These are phyloP conservation scores for Apostasia ramifera DNA, from an alignment of 106 monocot species.

Conservation along the genomic window DNA sequence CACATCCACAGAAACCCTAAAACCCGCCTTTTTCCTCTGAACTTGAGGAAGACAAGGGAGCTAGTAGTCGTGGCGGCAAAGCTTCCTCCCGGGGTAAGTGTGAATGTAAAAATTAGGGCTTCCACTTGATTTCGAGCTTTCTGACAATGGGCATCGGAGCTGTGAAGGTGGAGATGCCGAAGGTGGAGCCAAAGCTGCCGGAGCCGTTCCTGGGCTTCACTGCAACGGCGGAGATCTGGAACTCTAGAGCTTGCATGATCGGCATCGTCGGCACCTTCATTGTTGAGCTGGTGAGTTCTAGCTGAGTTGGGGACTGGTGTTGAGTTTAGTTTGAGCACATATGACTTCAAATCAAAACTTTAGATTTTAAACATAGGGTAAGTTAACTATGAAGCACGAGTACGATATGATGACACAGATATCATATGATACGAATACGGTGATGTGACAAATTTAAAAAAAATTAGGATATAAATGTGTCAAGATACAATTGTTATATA, in stretches of 20 bases:
- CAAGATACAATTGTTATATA: no score
- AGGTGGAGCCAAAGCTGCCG: slow-evolving; percentile 65
- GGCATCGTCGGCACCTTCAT: slow-evolving; percentile 81
- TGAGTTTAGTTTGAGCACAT: background rate
- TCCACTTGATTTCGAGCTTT: background rate
- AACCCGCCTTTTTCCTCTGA: background rate
- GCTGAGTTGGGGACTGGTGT: background rate
- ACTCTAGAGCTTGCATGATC: slow-evolving; percentile 95
- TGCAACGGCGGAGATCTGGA: slow-evolving; percentile 84
- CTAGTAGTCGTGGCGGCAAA: slow-evolving; percentile 65
- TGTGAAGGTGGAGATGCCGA: slow-evolving; percentile 63
- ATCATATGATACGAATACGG: no score
- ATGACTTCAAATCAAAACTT: background rate
- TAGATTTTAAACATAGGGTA: no score
- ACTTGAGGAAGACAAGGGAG: slow-evolving; percentile 5
- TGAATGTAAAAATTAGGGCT: background rate
- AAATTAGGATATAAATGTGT: no score
- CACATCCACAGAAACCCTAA: background rate
- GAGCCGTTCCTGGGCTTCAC: slow-evolving; percentile 86
- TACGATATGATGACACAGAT: no score
- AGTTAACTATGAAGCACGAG: no score
- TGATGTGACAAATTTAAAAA: no score
- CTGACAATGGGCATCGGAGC: background rate
- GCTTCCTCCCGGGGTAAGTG: slow-evolving; percentile 63
- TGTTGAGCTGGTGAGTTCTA: slow-evolving; percentile 62